These are phyloP conservation scores for Ananas comosus DNA, from an alignment of 176 grass and related monocot species.

Conservation along the genomic window DNA sequence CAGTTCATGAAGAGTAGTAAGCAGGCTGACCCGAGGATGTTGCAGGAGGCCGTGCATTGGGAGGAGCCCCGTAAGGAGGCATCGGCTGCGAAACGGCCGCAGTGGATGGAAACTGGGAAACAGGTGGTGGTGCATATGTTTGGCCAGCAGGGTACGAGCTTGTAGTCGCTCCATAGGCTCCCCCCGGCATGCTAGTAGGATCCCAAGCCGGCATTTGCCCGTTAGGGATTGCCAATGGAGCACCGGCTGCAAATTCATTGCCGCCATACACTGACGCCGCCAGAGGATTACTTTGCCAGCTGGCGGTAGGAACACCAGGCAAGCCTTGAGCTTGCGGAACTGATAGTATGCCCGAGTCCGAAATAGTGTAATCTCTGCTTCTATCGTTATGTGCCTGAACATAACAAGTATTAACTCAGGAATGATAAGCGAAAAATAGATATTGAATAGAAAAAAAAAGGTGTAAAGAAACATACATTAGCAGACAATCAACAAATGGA, in stretches of 20 bases:
- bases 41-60: too few relatives aligned
- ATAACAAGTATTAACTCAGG: constrained; percentile 5
- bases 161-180: constrained; percentile 29
- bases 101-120: too few relatives aligned
- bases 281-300: constrained; percentile 51
- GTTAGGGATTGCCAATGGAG: constrained; percentile 21
- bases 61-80: too few relatives aligned
- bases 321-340: constrained; percentile 28
- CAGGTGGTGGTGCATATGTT: too few relatives aligned
- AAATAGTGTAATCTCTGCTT: constrained; percentile 79
- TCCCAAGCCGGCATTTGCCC: constrained; percentile 55
- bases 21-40: too few relatives aligned
- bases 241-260: constrained; percentile 8
- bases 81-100: too few relatives aligned
- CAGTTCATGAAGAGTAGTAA: too few relatives aligned
- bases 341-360: constrained; percentile 30
- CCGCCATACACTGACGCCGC: constrained; percentile 36
- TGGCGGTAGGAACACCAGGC: constrained; percentile 10
- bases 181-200: constrained; percentile 35
- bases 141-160: constrained; percentile 14
- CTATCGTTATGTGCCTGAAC: constrained; percentile 70
- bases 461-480: constrained; percentile 29
- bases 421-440: background rate
- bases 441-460: background rate
- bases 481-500: constrained; percentile 19